phyloP scores from a whole-genome alignment of 1,139 yeast species.

The Candida sanyaensis region DNA sequence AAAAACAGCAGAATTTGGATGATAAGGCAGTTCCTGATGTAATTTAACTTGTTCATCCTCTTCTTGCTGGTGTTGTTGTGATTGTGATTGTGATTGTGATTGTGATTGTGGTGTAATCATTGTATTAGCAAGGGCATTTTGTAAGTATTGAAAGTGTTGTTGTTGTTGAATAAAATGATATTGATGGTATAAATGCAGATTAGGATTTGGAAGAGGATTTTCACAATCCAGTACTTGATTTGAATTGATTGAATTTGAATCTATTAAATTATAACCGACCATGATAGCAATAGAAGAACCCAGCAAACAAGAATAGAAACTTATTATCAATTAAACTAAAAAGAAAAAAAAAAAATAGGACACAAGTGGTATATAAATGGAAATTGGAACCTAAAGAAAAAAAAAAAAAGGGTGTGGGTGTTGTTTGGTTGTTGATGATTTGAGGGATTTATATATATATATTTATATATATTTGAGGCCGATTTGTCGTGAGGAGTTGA shows the following conservation, averaged over 20 bases:
- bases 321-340: not conserved
- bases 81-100: not conserved
- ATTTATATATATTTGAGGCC: too few species aligned
- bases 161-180: constrained; percentile 5
- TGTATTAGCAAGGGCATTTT: constrained; percentile 7
- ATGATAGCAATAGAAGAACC: not conserved
- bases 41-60: not conserved
- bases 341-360: not conserved
- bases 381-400: too few species aligned
- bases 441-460: too few species aligned
- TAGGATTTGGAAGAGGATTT: not conserved
- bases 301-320: not conserved
- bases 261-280: constrained; percentile 1
- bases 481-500: too few species aligned
- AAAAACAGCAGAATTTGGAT: constrained; percentile 3
- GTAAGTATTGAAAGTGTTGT: constrained; percentile 8
- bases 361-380: too few species aligned
- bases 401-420: too few species aligned
- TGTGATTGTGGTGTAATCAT: not conserved
- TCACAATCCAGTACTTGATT: not conserved
- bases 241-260: not conserved
- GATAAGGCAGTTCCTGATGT: not conserved
- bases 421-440: too few species aligned
- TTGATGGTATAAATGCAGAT: constrained; percentile 2
- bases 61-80: not conserved